Evolutionary conservation across 1,284 basidiomycete genomes (phyloP).

Genomic region (Exobasidium rhododendri): DNA sequence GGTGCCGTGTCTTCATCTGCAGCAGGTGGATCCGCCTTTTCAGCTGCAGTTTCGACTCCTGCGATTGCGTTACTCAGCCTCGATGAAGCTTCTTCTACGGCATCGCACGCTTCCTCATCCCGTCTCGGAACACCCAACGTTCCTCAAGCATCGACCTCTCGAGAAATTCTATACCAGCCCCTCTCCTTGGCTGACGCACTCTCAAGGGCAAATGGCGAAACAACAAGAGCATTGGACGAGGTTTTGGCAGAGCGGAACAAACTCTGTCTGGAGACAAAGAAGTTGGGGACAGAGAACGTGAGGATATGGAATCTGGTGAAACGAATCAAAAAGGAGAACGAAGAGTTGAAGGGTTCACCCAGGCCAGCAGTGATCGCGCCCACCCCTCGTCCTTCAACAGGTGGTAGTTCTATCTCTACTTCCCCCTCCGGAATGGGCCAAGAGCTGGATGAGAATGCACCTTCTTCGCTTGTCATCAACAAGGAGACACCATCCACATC

Average conservation of each 20-base stretch:
- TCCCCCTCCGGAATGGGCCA: not conserved
- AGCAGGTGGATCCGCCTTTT: not conserved
- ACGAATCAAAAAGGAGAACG: conserved; percentile 44
- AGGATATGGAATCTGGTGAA: conserved; percentile 50
- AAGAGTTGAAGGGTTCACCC: conserved; percentile 29
- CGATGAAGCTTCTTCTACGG: conserved; percentile 11
- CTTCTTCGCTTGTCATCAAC: not conserved
- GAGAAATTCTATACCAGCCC: conserved; percentile 20
- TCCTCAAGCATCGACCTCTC: not conserved
- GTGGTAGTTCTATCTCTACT: not conserved
- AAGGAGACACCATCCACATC: conserved; percentile 28
- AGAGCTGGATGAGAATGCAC: not conserved
- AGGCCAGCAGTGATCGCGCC: not conserved
- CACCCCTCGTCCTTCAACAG: not conserved
- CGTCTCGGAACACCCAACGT: not conserved
- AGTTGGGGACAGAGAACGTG: conserved; percentile 43
- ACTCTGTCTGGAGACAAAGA: conserved; percentile 36
- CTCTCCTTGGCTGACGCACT: conserved; percentile 39
- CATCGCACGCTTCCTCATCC: conserved; percentile 15
- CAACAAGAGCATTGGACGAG: conserved; percentile 36
- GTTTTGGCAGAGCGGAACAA: conserved; percentile 45
- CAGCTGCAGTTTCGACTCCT: not conserved
- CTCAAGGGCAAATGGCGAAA: conserved; percentile 26
- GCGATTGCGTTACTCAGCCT: not conserved
- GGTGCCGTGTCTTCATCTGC: not conserved